Evolutionary conservation across 1,139 yeast genomes (phyloP).

Genomic region (Pichia norvegensis): DNA sequence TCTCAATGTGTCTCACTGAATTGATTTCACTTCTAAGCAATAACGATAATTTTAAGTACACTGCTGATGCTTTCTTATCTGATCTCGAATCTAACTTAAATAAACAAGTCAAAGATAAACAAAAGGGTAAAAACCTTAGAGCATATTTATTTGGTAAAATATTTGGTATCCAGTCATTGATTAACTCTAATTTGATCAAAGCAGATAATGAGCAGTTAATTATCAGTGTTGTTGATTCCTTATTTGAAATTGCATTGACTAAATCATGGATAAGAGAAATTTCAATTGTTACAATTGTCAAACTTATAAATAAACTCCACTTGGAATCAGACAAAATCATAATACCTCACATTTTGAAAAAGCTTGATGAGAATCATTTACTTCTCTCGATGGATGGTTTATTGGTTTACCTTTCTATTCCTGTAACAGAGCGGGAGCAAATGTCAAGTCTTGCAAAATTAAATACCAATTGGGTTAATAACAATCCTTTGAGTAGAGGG

Average conservation of each 20-base stretch:
- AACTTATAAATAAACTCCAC: constrained; percentile 25
- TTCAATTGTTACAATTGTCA: constrained; percentile 61
- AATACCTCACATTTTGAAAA: constrained; percentile 20
- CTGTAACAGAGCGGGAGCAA: constrained; percentile 28
- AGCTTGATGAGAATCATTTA: constrained; percentile 47
- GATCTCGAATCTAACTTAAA: constrained; percentile 32
- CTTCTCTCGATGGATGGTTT: constrained; percentile 73
- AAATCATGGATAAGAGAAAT: constrained; percentile 90
- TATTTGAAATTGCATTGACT: constrained; percentile 51
- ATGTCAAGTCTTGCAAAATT: constrained; percentile 28
- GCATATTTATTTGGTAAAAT: constrained; percentile 74
- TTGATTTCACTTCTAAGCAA: constrained; percentile 41
- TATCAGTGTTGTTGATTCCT: constrained; percentile 25
- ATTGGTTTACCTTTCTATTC: constrained; percentile 55
- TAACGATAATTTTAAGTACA: constrained; percentile 18
- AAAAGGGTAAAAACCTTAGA: constrained; percentile 77
- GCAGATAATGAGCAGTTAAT: constrained; percentile 24
- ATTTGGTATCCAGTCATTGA: constrained; percentile 73
- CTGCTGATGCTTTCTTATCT: constrained; percentile 38
- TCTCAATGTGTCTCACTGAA: constrained; percentile 82
- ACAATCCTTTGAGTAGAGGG: constrained; percentile 65
- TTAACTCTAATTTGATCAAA: constrained; percentile 37
- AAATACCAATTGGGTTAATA: constrained; percentile 52
- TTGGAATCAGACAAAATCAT: constrained; percentile 10
- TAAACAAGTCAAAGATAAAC: constrained; percentile 36